Base-by-base conservation (phyloP, 2,329 filamentous ascomycete species). In the Cadophora gregata region DNA sequence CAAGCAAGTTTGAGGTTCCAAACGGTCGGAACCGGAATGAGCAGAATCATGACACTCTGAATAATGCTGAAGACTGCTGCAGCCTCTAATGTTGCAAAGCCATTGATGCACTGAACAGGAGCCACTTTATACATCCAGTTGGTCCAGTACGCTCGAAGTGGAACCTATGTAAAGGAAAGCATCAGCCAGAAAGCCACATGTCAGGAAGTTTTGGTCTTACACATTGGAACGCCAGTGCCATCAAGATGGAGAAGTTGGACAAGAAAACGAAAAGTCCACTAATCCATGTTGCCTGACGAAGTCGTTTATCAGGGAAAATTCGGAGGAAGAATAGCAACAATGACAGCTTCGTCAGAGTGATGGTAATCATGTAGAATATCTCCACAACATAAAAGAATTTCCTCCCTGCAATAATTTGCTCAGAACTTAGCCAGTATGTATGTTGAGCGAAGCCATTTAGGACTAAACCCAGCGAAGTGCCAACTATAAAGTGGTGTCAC, bases 31-130 rank as follows among this genome's bases (percentile, higher is more conserved):
- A 90, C 86, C 0, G 88, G 88, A 10, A 90, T 79, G 56, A 89
- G 84, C 14, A 91, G 79, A 36, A 91, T 86, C 42, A 86, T 85
- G 42, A 90, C 77, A 69, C 91, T 89, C 16, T 88, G 90, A 61
- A 89, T 85, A 69, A 91, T 88, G 77, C 90, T 90, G 62, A 90
- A 82, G 0, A 87, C 88, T 0, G 88, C 86, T 1, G 87, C 90
- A 9, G 86, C 87, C 9, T 90, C 85, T 71, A 90, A 89, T 25
- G 90, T 81, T 1, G 86, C 88, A 66, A 89, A 81, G 58, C 89
- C 86, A 74, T 90, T 84, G 65, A 83, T 86, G 74, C 89, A 91
- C 38, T 79, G 79, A 6, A 64, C 50, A 9, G 51, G 66, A 1
- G 47, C 10, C 0, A 21, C 19, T 45, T 66, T 66, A 47, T 60